Evolutionary conservation across 1,284 basidiomycete species (phyloP), one percentile per base, ranked within the genome.

Genomic region (Ceratobasidium sp.): DNA sequence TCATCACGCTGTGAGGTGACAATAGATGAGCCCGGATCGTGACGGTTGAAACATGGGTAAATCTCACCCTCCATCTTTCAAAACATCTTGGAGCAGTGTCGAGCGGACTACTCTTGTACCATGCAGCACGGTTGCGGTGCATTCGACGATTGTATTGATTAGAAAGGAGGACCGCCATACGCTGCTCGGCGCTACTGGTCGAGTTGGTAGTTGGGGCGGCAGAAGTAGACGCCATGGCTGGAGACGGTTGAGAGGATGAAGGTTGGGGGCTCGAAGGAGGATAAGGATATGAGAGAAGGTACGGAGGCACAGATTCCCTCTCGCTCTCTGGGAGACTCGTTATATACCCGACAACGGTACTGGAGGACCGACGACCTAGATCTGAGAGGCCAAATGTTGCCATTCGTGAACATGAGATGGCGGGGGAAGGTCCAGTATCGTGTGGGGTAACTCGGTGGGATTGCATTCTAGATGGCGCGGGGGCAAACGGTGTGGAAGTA

Each of bases 121-220:
- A 72, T 1, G 51, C 33, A 5, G 69, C 2, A 19, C 69, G 57
- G 19, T 72, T 72, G 50, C 57, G 9, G 45, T 72, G 56, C 69
- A 72, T 62, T 5, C 31, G 33, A 15, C 57, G 69, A 9, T 51
- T 24, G 48, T 72, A 72, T 33, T 72, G 69, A 29, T 72, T 72
- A 29, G 69, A 72, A 5, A 72, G 57, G 7, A 72, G 56, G 45
- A 8, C 33, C 22, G 27, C 56, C 11, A 72, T 27, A 5, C 69
- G 69, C 69, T 72, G 47, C 48, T 72, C 44, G 22, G 45, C 29
- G 36, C 36, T 41, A 41, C 4, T 41, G 36, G 11, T 11, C 36
- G 36, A 5, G 36, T 41, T 41, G 45, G 67, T 60, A 27, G 53
- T 29, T 24, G 17, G 15, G 44, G 53, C 31, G 41, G 67, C 29